phyloP scores from a whole-genome alignment of 306 rosid species.

The Vigna angularis region DNA sequence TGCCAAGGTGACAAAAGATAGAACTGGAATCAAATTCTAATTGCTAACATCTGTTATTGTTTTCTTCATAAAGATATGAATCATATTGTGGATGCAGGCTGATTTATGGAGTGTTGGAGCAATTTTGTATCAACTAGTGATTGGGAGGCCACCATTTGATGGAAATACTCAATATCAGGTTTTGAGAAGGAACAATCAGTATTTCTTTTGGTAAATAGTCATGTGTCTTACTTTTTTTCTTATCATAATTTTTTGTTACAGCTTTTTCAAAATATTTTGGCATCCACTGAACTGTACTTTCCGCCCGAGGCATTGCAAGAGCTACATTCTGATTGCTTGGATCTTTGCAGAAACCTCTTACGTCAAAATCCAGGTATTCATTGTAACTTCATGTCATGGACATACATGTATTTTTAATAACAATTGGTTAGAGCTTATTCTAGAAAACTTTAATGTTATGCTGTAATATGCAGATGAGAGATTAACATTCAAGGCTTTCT shows the following conservation, averaged over 20 bases:
- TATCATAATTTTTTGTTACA: constrained; percentile 51
- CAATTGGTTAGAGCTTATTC: constrained; percentile 35
- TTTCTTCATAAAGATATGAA: constrained; percentile 19
- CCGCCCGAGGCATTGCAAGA: constrained; percentile 70
- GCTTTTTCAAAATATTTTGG: constrained; percentile 89
- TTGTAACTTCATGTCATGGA: constrained; percentile 35
- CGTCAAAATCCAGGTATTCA: constrained; percentile 83
- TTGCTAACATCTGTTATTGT: constrained; percentile 22
- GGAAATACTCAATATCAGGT: constrained; percentile 90
- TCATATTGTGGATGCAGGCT: constrained; percentile 67
- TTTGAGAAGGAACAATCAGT: constrained; percentile 10
- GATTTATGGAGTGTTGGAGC: constrained; percentile 99
- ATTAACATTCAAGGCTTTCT: constrained; percentile 83
- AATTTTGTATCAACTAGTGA: constrained; percentile 85
- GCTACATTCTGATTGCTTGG: constrained; percentile 80
- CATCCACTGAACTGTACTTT: constrained; percentile 74
- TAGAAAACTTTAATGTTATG: constrained; percentile 44
- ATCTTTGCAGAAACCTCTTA: constrained; percentile 92
- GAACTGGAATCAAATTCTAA: constrained; percentile 22
- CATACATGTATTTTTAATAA: constrained; percentile 19
- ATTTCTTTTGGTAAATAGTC: not conserved
- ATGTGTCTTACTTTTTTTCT: constrained; percentile 5
- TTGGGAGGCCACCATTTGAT: constrained; percentile 88
- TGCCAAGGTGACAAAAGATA: constrained; percentile 74
- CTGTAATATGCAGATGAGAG: constrained; percentile 84